Evolutionary conservation across 140 eudicot species (phyloP), one percentile per base, ranked within the genome.

Genomic region (Flaveria floridana): DNA sequence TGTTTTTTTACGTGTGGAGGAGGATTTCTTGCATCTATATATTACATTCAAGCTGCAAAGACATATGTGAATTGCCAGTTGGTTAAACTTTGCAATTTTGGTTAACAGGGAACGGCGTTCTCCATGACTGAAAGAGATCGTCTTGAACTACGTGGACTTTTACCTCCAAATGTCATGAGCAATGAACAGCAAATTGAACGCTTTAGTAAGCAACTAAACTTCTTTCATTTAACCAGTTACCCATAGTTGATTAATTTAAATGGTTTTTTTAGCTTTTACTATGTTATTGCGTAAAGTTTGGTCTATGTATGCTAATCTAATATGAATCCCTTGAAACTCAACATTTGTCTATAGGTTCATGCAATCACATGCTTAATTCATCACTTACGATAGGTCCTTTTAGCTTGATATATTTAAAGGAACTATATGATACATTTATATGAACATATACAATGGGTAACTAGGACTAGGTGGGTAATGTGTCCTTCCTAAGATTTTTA

Each of bases 61-160:
- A 57, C 48, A 15, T 10, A 4, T 23, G 28, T 0, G 44, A 61
- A 61, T 4, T 61, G 42, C 69, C 21, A 34, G 2, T 39, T 74
- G 57, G 57, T 62, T 79, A 53, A 70, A 19, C 37, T 21, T 63
- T 18, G 74, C 67, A 8, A 74, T 21, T 71, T 66, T 71, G 67
- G 76, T 79, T 81, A 14, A 28, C 72, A 93, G 99, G 99, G 99
- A 75, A 93, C 99, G 41, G 96, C 97, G 37, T 91, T 91, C 74
- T 79, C 95, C 48, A 88, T 93, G 94, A 93, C 97, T 11, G 99
- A 94, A 80, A 86, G 99, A 69, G 96, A 94, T 78, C 96, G 99
- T 68, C 96, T 94, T 79, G 91, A 94, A 71, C 87, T 94, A 59
- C 99, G 97, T 42, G 99, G 99, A 28, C 90, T 94, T 72, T 83